These are phyloP conservation scores for Beauveria varroae DNA, from an alignment of 2,329 filamentous ascomycete species.

Conservation along the genomic window DNA sequence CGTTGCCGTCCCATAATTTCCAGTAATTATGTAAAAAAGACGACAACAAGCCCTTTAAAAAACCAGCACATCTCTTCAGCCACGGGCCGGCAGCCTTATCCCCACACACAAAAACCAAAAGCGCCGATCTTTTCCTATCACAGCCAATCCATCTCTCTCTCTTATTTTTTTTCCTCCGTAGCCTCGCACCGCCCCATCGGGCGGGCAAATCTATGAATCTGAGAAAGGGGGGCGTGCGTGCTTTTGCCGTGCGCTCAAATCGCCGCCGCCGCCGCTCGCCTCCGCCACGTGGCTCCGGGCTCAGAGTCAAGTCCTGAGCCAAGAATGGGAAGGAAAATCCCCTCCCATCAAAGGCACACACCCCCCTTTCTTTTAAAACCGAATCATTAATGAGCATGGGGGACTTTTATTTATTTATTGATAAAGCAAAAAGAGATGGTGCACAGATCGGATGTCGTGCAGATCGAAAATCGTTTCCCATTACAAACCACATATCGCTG, in stretches of 20 bases:
- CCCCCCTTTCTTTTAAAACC: not conserved
- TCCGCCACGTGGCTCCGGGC: constrained; percentile 10
- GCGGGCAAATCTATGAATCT: no score
- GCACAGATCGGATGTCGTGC: constrained; percentile 9
- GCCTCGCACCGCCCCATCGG: not conserved
- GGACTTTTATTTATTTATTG: not conserved
- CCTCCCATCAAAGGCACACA: not conserved
- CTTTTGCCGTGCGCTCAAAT: no score
- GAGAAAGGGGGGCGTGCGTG: no score
- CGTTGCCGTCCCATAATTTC: no score
- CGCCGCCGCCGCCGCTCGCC: not conserved
- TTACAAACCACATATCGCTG: not conserved
- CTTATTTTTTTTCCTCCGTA: not conserved
- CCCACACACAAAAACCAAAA: not conserved
- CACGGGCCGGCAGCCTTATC: not conserved
- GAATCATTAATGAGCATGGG: not conserved
- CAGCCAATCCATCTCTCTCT: not conserved
- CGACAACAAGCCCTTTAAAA: not conserved
- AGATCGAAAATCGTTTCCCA: constrained; percentile 5
- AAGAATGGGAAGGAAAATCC: not conserved
- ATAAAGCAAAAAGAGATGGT: not conserved
- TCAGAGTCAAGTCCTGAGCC: constrained; percentile 10
- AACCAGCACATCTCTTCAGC: not conserved
- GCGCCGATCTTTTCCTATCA: constrained; percentile 5
- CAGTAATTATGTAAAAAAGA: no score